These are phyloP conservation scores for Beauveria sp. DNA, from an alignment of 2,329 filamentous ascomycete species.

Conservation along the genomic window DNA sequence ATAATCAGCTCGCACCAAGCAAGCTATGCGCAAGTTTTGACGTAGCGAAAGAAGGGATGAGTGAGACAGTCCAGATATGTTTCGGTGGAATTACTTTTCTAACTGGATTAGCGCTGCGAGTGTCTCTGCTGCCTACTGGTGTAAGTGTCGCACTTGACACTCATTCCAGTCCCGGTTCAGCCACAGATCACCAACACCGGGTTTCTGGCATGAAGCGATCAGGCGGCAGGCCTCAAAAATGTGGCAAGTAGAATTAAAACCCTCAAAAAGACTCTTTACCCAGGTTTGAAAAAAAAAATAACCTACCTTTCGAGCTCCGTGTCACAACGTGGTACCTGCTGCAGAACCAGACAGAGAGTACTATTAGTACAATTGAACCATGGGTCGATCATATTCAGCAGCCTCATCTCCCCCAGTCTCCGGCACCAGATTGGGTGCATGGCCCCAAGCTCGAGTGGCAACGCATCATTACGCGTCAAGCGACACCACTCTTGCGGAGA, in stretches of 20 bases:
- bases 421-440: not conserved
- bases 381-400: not conserved
- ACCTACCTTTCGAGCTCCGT: not conserved
- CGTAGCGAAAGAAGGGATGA: not conserved
- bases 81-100: not conserved
- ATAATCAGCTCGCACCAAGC: not conserved
- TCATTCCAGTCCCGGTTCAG: conserved; percentile 1
- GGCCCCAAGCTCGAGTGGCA: not conserved
- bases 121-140: not conserved
- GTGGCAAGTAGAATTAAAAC: not conserved
- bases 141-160: not conserved
- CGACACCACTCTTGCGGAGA: conserved; percentile 2
- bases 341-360: not conserved
- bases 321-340: not conserved
- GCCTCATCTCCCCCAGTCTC: not conserved
- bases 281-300: not conserved
- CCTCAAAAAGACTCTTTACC: not conserved
- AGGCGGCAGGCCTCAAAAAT: not conserved
- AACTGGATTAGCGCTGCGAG: not conserved
- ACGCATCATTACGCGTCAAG: not conserved
- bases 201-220: not conserved
- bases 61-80: not conserved
- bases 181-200: not conserved
- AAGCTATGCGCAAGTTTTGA: not conserved
- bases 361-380: not conserved